These are phyloP conservation scores for Leptographium procerum DNA, from an alignment of 2,329 filamentous ascomycete genomes.

Conservation along the genomic window DNA sequence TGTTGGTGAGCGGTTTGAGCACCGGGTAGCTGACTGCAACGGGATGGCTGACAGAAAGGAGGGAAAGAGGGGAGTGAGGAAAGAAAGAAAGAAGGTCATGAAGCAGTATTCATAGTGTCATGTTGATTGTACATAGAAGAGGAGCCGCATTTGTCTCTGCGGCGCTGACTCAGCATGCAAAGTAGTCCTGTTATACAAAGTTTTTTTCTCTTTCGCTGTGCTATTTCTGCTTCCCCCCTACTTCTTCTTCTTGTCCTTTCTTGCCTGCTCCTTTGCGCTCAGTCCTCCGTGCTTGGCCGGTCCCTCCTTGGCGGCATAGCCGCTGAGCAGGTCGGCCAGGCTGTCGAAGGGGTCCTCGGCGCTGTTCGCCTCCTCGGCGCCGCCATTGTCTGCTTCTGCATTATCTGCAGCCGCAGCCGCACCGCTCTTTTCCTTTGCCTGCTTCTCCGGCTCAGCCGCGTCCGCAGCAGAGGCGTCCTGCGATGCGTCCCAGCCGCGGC, in stretches of 20 bases:
- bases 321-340: constrained; percentile 40
- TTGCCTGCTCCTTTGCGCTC: constrained; percentile 27
- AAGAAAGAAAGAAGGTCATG: background rate
- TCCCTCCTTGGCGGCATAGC: constrained; percentile 32
- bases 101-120: background rate
- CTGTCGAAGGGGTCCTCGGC: constrained; percentile 21
- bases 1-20: background rate
- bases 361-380: no score
- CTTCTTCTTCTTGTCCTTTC: constrained; percentile 34
- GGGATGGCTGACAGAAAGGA: background rate
- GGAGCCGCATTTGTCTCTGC: background rate
- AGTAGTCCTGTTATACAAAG: constrained; percentile 3
- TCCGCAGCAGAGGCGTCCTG: constrained; percentile 18
- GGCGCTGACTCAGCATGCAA: background rate
- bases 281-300: constrained; percentile 24
- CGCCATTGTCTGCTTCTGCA: background rate
- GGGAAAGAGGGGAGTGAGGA: background rate
- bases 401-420: background rate
- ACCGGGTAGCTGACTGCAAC: background rate
- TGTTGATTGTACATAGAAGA: constrained; percentile 17
- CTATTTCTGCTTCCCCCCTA: constrained; percentile 10
- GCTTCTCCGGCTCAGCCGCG: constrained; percentile 17
- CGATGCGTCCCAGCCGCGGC: constrained; percentile 65
- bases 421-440: background rate
- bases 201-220: background rate